These are phyloP conservation scores for Umbelopsis sp. DNA, from an alignment of 192 early-diverging fungal species.

Conservation along the genomic window DNA sequence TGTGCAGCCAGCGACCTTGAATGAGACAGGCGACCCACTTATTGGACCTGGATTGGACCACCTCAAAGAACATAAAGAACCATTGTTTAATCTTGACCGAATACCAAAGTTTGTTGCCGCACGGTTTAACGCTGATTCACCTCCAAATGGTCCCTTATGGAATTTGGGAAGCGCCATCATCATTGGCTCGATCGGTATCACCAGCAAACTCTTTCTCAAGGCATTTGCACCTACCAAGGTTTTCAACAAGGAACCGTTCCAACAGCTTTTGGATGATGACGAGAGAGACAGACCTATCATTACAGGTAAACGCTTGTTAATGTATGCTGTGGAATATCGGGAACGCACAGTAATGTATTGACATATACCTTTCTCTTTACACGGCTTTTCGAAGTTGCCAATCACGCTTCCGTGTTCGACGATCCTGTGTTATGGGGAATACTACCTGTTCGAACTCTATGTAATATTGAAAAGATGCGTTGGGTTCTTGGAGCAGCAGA, in stretches of 20 bases:
- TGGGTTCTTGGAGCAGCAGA: slow-evolving; percentile 91
- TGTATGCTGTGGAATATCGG: neutral
- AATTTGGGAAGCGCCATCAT: slow-evolving; percentile 18
- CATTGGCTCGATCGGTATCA: slow-evolving; percentile 26
- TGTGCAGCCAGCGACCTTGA: neutral
- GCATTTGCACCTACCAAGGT: slow-evolving; percentile 37
- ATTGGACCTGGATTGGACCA: slow-evolving; percentile 2
- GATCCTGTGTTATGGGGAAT: slow-evolving; percentile 79
- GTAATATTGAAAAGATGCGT: slow-evolving; percentile 55
- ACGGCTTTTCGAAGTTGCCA: slow-evolving; percentile 56
- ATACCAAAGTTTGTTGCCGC: slow-evolving; percentile 19
- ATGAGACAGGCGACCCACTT: neutral
- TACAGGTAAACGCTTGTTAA: slow-evolving; percentile 46
- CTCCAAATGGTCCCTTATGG: slow-evolving; percentile 29
- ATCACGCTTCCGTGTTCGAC: slow-evolving; percentile 75
- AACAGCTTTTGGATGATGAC: slow-evolving; percentile 53
- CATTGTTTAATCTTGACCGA: slow-evolving; percentile 18
- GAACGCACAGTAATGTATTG: neutral
- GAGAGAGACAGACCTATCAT: slow-evolving; percentile 60
- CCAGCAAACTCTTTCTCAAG: slow-evolving; percentile 36
- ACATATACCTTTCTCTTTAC: neutral
- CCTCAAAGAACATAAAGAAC: neutral
- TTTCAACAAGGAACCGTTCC: slow-evolving; percentile 62
- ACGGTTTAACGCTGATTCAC: slow-evolving; percentile 1
- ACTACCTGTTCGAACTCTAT: slow-evolving; percentile 58